Conservation (phyloP, 75 land plant genomes). For the Chamaecyparis obtusa region DNA sequence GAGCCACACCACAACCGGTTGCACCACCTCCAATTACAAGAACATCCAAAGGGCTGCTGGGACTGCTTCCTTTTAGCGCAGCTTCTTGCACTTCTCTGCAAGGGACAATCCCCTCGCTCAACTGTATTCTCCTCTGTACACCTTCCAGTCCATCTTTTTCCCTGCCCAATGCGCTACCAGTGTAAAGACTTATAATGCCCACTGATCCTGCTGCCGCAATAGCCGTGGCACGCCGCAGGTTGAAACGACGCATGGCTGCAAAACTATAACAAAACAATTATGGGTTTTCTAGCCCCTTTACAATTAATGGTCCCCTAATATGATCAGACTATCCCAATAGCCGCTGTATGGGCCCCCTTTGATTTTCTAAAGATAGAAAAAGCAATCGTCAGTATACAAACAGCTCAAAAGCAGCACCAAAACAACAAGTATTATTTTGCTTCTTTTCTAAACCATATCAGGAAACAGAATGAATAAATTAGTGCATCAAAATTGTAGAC, state of each 20-base stretch:
- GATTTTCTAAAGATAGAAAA: slow-evolving; percentile 3
- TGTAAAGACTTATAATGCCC: slow-evolving; percentile 17
- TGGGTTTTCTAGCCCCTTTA: background rate
- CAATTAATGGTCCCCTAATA: background rate
- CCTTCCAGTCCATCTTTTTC: slow-evolving; percentile 22
- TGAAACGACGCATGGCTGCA: slow-evolving; percentile 7
- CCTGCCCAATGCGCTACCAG: slow-evolving; percentile 18
- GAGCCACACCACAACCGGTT: slow-evolving; percentile 94
- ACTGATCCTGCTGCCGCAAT: slow-evolving; percentile 15
- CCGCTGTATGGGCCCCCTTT: background rate
- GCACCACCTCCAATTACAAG: slow-evolving; percentile 96
- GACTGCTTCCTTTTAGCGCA: slow-evolving; percentile 57
- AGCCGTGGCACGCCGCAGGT: slow-evolving; percentile 22
- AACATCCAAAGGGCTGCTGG: slow-evolving; percentile 65
- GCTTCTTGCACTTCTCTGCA: slow-evolving; percentile 66
- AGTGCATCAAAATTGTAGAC: background rate
- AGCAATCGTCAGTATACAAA: background rate
- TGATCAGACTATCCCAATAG: background rate
- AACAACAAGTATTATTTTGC: background rate
- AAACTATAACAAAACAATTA: background rate
- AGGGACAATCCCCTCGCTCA: slow-evolving; percentile 59
- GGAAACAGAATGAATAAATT: background rate
- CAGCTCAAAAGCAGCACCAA: background rate
- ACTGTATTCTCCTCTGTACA: slow-evolving; percentile 46
- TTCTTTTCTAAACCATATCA: background rate